Base-by-base conservation (phyloP, 495 filamentous ascomycete species). In the Penicillium dipodomyicola region DNA sequence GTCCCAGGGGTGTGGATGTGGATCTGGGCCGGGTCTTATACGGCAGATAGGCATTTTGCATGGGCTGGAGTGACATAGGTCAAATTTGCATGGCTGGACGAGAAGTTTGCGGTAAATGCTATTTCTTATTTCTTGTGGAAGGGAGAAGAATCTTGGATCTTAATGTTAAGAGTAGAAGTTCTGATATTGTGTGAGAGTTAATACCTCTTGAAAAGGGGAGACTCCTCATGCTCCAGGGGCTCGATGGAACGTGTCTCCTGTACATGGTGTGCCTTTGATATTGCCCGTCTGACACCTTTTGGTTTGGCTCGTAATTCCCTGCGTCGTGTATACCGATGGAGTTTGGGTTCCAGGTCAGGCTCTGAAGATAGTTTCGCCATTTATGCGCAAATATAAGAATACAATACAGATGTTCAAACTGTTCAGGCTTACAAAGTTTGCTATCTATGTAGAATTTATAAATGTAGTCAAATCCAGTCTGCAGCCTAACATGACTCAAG, bases 71-170 rank as follows among this genome's bases (percentile, higher is more conserved):
- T 69, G 64, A 8, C 2, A 11, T 8, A 64, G 11, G 35, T 64
- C 40, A 39, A 61, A 71, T 49, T 69, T 71, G 41, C 61, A 58
- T 11, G 64, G 62, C n/a, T 61, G 58, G 14, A 66, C 61, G 12
- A 74, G 65, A 27, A 74, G 53, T 4, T 53, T 32, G 1, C 52
- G 48, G 49, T 71, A 68, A 9, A 72, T 62, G 4, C 41, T 47
- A 33, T 58, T 64, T 27, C 63, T 58, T 12, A 73, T 35, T 41
- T 72, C 70, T 2, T 47, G 27, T 9, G 63, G 63, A 7, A 72
- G 65, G 22, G 50, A 27, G 55, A 61, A 59, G 60, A 71, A 60
- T 41, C 62, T 64, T 39, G 33, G 7, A 14, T n/a, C 23, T 11
- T 6, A 20, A 11, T 19, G 41, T 43, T 22, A 32, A 22, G 6